Conservation (phyloP, 2,329 filamentous ascomycete genomes). For the Penicillium sp. region DNA sequence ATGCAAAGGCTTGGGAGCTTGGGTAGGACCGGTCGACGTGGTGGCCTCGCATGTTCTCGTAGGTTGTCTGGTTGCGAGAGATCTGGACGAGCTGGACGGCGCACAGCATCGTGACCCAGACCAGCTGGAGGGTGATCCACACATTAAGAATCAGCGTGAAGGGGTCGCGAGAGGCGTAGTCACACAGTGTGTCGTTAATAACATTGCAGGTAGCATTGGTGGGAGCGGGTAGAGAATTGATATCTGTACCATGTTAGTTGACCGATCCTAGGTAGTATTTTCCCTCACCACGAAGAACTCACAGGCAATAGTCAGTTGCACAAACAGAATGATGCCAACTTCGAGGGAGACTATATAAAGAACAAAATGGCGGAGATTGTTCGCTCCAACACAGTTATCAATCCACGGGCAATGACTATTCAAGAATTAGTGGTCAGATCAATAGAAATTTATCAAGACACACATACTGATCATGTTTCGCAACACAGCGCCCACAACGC, state of each 20-base stretch:
- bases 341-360: conserved; percentile 81
- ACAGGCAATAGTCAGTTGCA: conserved; percentile 73
- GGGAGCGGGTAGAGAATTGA: conserved; percentile 58
- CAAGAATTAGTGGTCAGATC: conserved; percentile 9
- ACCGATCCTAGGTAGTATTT: background rate
- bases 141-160: conserved; percentile 77
- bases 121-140: conserved; percentile 81
- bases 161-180: conserved; percentile 73
- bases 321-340: conserved; percentile 69
- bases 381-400: conserved; percentile 91
- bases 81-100: conserved; percentile 93
- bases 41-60: conserved; percentile 89
- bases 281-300: conserved; percentile 36
- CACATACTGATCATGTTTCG: conserved; percentile 92
- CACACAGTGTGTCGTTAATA: conserved; percentile 72
- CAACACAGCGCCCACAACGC: conserved; percentile 85
- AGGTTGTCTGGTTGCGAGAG: conserved; percentile 89
- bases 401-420: conserved; percentile 93
- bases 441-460: background rate
- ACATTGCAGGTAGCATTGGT: conserved; percentile 63
- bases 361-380: conserved; percentile 95
- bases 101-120: conserved; percentile 96
- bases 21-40: conserved; percentile 57
- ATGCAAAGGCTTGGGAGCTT: conserved; percentile 60
- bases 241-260: conserved; percentile 51